phyloP scores from a whole-genome alignment of 805 yeast genomes.

The Pichia paraexigua region DNA sequence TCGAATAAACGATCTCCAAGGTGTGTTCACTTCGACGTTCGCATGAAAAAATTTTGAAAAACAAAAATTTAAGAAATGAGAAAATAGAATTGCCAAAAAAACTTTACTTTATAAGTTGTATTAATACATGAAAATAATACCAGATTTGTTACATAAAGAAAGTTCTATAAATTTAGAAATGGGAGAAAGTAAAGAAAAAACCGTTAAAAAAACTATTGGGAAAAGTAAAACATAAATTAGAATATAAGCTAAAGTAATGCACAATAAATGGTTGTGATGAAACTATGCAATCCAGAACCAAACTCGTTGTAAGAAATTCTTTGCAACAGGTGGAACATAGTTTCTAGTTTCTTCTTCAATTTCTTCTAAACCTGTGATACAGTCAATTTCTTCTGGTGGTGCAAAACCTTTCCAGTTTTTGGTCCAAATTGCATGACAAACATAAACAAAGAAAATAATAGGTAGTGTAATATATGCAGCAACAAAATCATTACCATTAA shows the following conservation, averaged over 20 bases:
- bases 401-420: constrained; percentile 38
- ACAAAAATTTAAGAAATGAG: background rate
- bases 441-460: constrained; percentile 41
- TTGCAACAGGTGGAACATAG: constrained; percentile 24
- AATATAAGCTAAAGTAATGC: background rate
- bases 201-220: background rate
- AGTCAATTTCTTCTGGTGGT: constrained; percentile 53
- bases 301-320: constrained; percentile 36
- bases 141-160: no score
- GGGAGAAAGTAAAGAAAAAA: background rate
- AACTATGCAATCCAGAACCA: constrained; percentile 41
- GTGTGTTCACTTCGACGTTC: background rate
- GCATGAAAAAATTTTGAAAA: background rate
- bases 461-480: constrained; percentile 70
- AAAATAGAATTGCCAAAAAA: no score
- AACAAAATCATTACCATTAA: constrained; percentile 49
- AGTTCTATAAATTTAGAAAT: background rate
- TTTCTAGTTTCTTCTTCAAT: constrained; percentile 42
- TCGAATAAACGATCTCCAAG: background rate
- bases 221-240: background rate
- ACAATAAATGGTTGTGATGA: background rate
- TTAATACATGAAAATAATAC: no score
- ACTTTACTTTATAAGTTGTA: no score
- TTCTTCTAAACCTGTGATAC: constrained; percentile 50
- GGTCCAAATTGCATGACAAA: constrained; percentile 48